Evolutionary conservation across 2,329 filamentous ascomycete genomes (phyloP).

Genomic region (Calonectria hongkongensis): DNA sequence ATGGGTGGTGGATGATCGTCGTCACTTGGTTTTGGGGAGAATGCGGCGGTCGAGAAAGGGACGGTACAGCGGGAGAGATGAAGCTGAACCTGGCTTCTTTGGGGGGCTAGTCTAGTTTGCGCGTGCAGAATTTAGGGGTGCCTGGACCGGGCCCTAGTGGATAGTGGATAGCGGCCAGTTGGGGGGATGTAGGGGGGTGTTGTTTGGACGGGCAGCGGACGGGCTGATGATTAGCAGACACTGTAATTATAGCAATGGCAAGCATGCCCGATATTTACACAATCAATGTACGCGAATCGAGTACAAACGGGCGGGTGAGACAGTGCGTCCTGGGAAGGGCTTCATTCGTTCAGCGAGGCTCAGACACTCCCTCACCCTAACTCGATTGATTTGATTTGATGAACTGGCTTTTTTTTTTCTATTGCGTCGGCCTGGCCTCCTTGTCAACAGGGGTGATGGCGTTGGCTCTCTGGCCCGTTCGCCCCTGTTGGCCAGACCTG

Average conservation of each 20-base stretch:
- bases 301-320: constrained; percentile 9
- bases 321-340: constrained; percentile 4
- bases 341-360: constrained; percentile 15
- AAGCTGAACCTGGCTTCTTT: constrained; percentile 48
- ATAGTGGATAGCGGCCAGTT: constrained; percentile 40
- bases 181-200: constrained; percentile 36
- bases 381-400: constrained; percentile 24
- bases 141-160: constrained; percentile 46
- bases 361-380: constrained; percentile 11
- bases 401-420: constrained; percentile 32
- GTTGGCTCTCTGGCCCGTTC: constrained; percentile 20
- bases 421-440: constrained; percentile 1
- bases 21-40: constrained; percentile 46
- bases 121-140: constrained; percentile 56
- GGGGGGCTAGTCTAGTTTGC: constrained; percentile 52
- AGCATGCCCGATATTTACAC: constrained; percentile 1
- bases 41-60: constrained; percentile 52
- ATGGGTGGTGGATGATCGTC: constrained; percentile 39
- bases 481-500: not conserved
- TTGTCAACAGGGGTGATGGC: constrained; percentile 23
- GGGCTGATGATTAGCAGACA: constrained; percentile 20
- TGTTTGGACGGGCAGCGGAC: constrained; percentile 19
- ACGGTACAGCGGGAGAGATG: constrained; percentile 50
- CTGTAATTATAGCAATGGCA: constrained; percentile 21
- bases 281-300: constrained; percentile 4